phyloP scores from a whole-genome alignment of 495 filamentous ascomycete genomes.

The Penicillium coffeae region DNA sequence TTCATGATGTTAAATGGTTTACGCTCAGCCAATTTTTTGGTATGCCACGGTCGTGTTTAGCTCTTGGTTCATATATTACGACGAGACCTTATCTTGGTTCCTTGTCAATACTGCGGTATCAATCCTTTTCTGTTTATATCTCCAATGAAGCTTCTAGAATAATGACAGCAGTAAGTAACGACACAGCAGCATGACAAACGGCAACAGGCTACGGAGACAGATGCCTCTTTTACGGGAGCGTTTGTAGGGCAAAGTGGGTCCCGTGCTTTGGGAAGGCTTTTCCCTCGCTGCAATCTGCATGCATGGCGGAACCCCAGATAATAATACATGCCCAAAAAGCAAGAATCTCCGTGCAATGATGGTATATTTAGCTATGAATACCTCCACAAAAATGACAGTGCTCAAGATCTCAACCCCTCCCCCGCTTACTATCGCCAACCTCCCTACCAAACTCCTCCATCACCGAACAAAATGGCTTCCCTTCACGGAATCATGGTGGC shows the following conservation, averaged over 20 bases:
- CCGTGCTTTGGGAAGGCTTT: neutral
- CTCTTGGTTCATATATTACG: too few relatives aligned
- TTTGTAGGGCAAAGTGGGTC: neutral
- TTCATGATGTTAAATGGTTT: too few relatives aligned
- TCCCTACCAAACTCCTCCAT: neutral
- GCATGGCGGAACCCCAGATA: neutral
- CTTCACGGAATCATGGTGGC: slow-evolving; percentile 35
- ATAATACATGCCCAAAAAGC: neutral
- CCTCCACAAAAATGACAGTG: neutral
- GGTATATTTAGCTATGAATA: neutral
- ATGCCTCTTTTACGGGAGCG: neutral
- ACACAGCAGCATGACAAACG: neutral
- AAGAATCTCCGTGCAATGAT: neutral
- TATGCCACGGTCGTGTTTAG: too few relatives aligned
- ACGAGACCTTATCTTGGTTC: too few relatives aligned
- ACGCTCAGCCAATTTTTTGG: too few relatives aligned
- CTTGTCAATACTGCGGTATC: too few relatives aligned
- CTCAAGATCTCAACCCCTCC: too few relatives aligned
- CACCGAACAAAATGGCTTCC: slow-evolving; percentile 14
- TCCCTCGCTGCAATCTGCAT: neutral
- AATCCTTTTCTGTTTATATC: too few relatives aligned
- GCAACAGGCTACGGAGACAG: neutral
- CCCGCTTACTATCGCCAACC: neutral
- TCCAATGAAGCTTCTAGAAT: neutral
- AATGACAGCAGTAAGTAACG: neutral